Conservation (phyloP, 306 rosid species). For the Glycyrrhiza uralensis region DNA sequence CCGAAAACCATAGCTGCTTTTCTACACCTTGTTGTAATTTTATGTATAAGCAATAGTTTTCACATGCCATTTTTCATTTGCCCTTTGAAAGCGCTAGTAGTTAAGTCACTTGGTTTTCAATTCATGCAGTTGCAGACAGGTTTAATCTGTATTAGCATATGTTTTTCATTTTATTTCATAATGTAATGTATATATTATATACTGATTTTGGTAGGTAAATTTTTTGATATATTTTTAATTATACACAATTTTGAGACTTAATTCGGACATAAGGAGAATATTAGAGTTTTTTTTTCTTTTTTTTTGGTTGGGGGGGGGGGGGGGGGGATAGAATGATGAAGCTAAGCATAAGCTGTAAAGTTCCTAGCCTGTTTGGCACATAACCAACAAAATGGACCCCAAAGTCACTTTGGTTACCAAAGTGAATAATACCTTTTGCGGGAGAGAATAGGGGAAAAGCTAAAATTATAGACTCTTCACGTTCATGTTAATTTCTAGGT, state of each 20-base stretch:
- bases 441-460: not conserved
- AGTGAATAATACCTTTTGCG: constrained; percentile 28
- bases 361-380: constrained; percentile 18
- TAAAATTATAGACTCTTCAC: not conserved
- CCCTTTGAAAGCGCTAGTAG: not conserved
- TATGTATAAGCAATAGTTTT: constrained; percentile 22
- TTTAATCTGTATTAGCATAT: not conserved
- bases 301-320: not conserved
- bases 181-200: constrained; percentile 11
- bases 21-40: constrained; percentile 12
- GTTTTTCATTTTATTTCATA: not conserved
- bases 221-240: not conserved
- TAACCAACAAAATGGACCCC: constrained; percentile 28
- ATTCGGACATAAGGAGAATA: not conserved
- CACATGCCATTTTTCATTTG: not conserved
- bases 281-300: not conserved
- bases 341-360: constrained; percentile 47
- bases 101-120: not conserved
- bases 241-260: not conserved
- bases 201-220: constrained; percentile 5
- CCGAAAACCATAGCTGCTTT: constrained; percentile 47
- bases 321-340: not conserved
- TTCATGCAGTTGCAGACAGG: constrained; percentile 5
- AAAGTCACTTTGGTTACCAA: constrained; percentile 31
- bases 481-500: not conserved